Evolutionary conservation across 495 filamentous ascomycete species (phyloP).

Genomic region (Penicillium turbatum): DNA sequence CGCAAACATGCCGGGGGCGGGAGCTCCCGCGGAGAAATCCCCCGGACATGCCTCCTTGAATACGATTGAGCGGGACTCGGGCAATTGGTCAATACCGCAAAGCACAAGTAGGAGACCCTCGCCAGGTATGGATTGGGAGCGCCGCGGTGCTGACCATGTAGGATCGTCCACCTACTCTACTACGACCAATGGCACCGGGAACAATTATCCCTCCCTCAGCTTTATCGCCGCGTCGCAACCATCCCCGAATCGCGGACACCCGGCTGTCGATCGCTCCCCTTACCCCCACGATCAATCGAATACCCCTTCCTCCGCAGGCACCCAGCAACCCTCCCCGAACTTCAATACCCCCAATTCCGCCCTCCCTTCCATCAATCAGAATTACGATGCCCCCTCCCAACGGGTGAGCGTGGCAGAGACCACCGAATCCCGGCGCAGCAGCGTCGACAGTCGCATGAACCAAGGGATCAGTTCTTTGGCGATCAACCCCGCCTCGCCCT

Average conservation of each 20-base stretch:
- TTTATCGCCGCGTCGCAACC: conserved; percentile 48
- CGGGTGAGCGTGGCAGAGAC: conserved; percentile 45
- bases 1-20: conserved; percentile 35
- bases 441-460: conserved; percentile 73
- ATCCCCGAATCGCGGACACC: conserved; percentile 45
- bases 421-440: conserved; percentile 64
- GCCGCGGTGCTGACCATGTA: conserved; percentile 31
- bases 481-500: conserved; percentile 62
- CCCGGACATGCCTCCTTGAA: conserved; percentile 45
- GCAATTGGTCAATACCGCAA: conserved; percentile 50
- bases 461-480: conserved; percentile 64
- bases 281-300: conserved; percentile 39
- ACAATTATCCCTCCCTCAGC: conserved; percentile 45
- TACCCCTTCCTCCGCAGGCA: conserved; percentile 42
- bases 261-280: conserved; percentile 45
- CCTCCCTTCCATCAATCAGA: conserved; percentile 51
- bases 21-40: conserved; percentile 37
- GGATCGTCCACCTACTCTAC: conserved; percentile 55
- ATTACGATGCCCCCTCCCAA: conserved; percentile 45
- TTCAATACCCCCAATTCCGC: conserved; percentile 38
- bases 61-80: conserved; percentile 48
- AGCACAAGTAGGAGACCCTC: conserved; percentile 42
- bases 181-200: conserved; percentile 43
- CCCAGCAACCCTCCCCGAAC: conserved; percentile 42
- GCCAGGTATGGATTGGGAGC: conserved; percentile 2